Evolutionary conservation across 106 monocot species (phyloP).

Genomic region (Phalaenopsis equestris): DNA sequence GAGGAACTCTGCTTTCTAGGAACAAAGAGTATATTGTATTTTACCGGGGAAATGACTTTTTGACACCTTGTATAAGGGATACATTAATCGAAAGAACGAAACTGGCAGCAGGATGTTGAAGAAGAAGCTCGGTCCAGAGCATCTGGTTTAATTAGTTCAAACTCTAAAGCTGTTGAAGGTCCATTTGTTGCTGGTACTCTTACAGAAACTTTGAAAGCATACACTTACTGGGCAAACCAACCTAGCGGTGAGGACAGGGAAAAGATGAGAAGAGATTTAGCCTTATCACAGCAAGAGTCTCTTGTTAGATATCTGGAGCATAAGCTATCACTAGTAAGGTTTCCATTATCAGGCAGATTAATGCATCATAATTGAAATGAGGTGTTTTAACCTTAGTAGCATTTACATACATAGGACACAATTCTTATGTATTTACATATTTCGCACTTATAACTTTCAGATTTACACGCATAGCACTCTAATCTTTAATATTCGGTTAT

Average conservation of each 20-base stretch:
- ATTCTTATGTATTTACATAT: too few species aligned
- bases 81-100: slow-evolving; percentile 55
- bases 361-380: background rate
- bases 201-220: slow-evolving; percentile 74
- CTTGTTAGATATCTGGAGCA: slow-evolving; percentile 56
- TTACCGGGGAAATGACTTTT: slow-evolving; percentile 91
- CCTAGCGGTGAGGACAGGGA: slow-evolving; percentile 46
- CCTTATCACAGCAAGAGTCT: slow-evolving; percentile 62
- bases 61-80: slow-evolving; percentile 48
- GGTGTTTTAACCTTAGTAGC: background rate
- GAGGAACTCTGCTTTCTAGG: slow-evolving; percentile 77
- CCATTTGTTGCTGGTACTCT: slow-evolving; percentile 85
- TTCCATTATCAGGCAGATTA: background rate
- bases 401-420: too few species aligned
- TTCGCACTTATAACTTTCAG: too few species aligned
- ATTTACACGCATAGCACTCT: too few species aligned
- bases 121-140: slow-evolving; percentile 69
- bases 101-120: slow-evolving; percentile 64
- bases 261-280: slow-evolving; percentile 42
- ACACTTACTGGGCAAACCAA: slow-evolving; percentile 50
- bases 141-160: slow-evolving; percentile 25
- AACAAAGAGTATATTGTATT: slow-evolving; percentile 93
- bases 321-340: slow-evolving; percentile 58
- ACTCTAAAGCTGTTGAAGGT: slow-evolving; percentile 18
- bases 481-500: too few species aligned